Evolutionary conservation across 192 early-diverging fungal genomes (phyloP).

Genomic region (Backusella parvicylindrica): DNA sequence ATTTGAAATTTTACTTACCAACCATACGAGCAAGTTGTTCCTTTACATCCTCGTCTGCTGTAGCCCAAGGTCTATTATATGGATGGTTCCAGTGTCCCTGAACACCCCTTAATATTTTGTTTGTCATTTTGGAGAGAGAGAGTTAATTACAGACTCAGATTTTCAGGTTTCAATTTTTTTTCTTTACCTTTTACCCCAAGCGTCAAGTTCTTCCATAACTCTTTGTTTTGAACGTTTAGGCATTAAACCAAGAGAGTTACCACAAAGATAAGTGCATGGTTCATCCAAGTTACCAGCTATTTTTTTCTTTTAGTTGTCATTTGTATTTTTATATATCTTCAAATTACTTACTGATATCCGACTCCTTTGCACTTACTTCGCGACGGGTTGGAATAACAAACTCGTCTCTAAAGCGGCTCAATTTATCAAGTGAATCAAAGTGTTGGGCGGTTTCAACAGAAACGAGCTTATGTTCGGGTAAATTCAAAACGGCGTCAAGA

Average conservation of each 20-base stretch:
- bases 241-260: constrained; percentile 91
- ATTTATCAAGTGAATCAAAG: constrained; percentile 54
- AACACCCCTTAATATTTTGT: constrained; percentile 62
- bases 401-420: constrained; percentile 51
- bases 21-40: constrained; percentile 75
- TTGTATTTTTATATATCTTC: background rate
- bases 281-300: constrained; percentile 28
- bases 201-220: constrained; percentile 86
- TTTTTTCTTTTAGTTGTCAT: background rate
- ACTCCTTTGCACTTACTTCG: constrained; percentile 37
- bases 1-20: constrained; percentile 41
- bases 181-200: constrained; percentile 71
- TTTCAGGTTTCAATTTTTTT: background rate
- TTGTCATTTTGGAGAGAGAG: background rate
- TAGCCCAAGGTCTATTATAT: constrained; percentile 81
- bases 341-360: background rate
- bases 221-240: constrained; percentile 63
- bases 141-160: background rate
- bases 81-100: constrained; percentile 86
- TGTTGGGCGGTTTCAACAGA: constrained; percentile 37
- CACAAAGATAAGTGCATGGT: constrained; percentile 79
- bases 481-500: background rate
- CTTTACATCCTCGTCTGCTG: constrained; percentile 74
- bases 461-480: background rate
- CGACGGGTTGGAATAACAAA: constrained; percentile 58